Evolutionary conservation across 2,329 filamentous ascomycete species (phyloP).

Genomic region (Trichocomaceae sp.): DNA sequence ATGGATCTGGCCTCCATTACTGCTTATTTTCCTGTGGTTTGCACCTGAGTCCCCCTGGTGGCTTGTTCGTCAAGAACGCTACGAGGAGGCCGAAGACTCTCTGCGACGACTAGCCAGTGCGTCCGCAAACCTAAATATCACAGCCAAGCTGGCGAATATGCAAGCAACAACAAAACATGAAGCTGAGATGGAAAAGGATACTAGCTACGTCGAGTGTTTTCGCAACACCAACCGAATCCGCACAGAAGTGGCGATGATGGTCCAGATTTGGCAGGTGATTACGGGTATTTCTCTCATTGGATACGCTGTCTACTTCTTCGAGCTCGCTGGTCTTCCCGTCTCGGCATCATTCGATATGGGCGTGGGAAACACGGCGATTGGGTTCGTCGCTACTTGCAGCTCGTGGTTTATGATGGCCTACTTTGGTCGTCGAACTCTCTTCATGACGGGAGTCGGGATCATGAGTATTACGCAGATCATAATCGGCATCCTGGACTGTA

Average conservation of each 20-base stretch:
- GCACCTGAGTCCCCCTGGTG: slow-evolving; percentile 49
- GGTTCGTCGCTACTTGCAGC: slow-evolving; percentile 28
- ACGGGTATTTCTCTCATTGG: slow-evolving; percentile 40
- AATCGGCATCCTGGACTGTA: slow-evolving; percentile 24
- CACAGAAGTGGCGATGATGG: slow-evolving; percentile 36
- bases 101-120: slow-evolving; percentile 17
- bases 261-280: slow-evolving; percentile 39
- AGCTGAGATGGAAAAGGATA: slow-evolving; percentile 48
- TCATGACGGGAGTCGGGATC: slow-evolving; percentile 25
- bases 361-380: slow-evolving; percentile 30
- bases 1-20: slow-evolving; percentile 46
- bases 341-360: slow-evolving; percentile 29
- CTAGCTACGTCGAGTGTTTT: slow-evolving; percentile 56
- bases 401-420: slow-evolving; percentile 27
- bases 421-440: slow-evolving; percentile 26
- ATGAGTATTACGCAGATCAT: slow-evolving; percentile 29
- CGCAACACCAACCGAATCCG: slow-evolving; percentile 31
- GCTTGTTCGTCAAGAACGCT: slow-evolving; percentile 38
- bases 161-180: slow-evolving; percentile 48
- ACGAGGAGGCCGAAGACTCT: slow-evolving; percentile 29
- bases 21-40: slow-evolving; percentile 38
- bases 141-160: neutral
- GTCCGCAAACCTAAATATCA: neutral
- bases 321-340: slow-evolving; percentile 25
- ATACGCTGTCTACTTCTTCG: slow-evolving; percentile 42